Base-by-base conservation (phyloP, 2,329 filamentous ascomycete species). In the Arthroderma uncinatum region DNA sequence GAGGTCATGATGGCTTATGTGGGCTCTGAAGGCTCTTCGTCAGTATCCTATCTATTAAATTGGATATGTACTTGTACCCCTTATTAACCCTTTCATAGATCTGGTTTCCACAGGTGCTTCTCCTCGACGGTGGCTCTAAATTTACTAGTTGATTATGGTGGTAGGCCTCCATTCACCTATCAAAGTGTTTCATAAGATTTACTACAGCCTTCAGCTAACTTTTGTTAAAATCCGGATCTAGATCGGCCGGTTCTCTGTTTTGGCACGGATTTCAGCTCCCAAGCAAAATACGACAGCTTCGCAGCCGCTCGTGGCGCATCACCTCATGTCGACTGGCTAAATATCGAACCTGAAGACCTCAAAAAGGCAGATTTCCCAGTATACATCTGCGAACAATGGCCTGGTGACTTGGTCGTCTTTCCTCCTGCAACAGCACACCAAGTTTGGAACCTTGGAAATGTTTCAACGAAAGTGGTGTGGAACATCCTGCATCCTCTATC, bases 1-100 rank as follows among this genome's bases (percentile, higher is more conserved):
- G 69, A 71, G 55, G 69, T 71, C 23, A 65, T 71, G 63, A 70
- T 71, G 69, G 68, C 66, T 25, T 70, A 71, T 61, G 65, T 70
- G 34, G 69, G 69, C 2, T 69, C 67, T 44, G 64, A 67, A 57
- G 67, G 65, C 36, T 68, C 66, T 30, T 65, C 64, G 64, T 67
- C 57, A 10, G 64, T 60, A 12, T n/a, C 33, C 14, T 30, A 16
- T 12, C 40, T 30, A n/a, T 16, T 25, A 25, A 5, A 6, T 28
- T 10, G 30, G 1, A 39, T 48, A 50, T n/a, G 7, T 23, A 23
- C 21, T 42, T 25, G 2, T 28, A 9, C 33, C 37, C 8, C 12
- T 2, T 10, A 2, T 28, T 42, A 25, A 23, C 9, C 33, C 34
- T 34, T 25, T 23, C 53, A 44, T 19, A 69, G 68, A 50, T 70